Base-by-base conservation (phyloP, 352 stramenopile species). In the Nothophytophthora sp. region DNA sequence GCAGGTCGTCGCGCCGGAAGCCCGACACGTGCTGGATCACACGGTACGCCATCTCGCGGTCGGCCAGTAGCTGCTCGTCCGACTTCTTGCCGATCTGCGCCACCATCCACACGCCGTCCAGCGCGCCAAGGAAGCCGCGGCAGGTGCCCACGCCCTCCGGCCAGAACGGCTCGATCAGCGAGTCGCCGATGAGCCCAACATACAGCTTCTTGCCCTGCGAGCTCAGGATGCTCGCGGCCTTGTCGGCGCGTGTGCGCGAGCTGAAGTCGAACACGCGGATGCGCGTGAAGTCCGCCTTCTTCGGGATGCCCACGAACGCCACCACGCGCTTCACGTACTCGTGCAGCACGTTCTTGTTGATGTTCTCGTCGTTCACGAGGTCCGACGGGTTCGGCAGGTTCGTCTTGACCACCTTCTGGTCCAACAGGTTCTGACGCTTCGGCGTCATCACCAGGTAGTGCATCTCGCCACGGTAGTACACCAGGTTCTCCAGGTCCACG, bases 391-490 rank as follows among this genome's bases (percentile, higher is more conserved):
- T 79, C 22, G 63, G 60, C 38, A 76, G 77, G 60, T 85, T 75
- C 44, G 73, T 60, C 35, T 76, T 78, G 18, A 89, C 29, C 33
- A 91, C 77, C 10, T 70, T 71, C 20, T 79, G 61, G 5, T 88
- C 63, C 9, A 89, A 6, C 29, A 91, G 55, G 61, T 85, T 91
- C 43, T 76, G 67, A 2, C 72, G 73, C 52, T 86, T 88, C 5
- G 80, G 75, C 2, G 82, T 91, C 74, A 90, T 90, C 16, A 93
- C 82, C 10, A 93, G 51, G 59, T 93, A 93, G 62, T 93, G 82
- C 66, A 88, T 88, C 44, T 87, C 77, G 19, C 81, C 82, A 13
- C 79, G 76, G 57, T 91, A 90, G 55, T 93, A 93, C 52, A 91
- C 76, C 30, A 89, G 60, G 48, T 90, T 90, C 57, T 93, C 82